Percentiles rank a stretch among this genome's conserved stretches.
These are phyloP conservation scores for Pseudogymnoascus sp. DNA, from an alignment of 2,329 filamentous ascomycete genomes.

Conservation along the genomic window DNA sequence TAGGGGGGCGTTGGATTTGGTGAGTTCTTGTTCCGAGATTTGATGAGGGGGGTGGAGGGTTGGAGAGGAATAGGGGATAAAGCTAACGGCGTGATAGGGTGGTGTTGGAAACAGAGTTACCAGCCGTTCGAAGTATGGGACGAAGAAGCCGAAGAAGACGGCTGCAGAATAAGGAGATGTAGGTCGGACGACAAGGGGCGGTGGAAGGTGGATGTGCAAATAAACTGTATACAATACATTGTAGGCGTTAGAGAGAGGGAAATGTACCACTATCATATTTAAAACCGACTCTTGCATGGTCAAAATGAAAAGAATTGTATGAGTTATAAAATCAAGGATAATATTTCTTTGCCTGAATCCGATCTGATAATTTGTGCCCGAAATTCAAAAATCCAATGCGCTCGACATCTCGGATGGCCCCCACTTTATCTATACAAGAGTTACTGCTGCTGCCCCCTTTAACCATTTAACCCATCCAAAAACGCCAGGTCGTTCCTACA, in stretches of 20 bases:
- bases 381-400: not conserved
- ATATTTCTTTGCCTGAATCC: not conserved
- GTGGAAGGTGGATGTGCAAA: not conserved
- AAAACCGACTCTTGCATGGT: not conserved
- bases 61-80: not conserved
- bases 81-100: constrained; percentile 49
- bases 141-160: constrained; percentile 93
- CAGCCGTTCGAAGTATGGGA: constrained; percentile 92
- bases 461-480: not conserved
- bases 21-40: constrained; percentile 39
- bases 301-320: not conserved
- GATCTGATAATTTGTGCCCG: not conserved
- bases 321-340: not conserved
- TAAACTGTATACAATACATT: constrained; percentile 5
- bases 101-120: constrained; percentile 80
- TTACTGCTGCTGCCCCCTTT: not conserved
- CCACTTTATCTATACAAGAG: not conserved
- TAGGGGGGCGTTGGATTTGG: constrained; percentile 84
- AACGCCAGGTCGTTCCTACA: not conserved
- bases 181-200: not conserved
- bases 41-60: not conserved
- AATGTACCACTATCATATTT: constrained; percentile 1
- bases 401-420: not conserved
- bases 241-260: constrained; percentile 2
- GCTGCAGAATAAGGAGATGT: constrained; percentile 8